Evolutionary conservation across 2,329 filamentous ascomycete genomes (phyloP), one percentile per base, ranked within the genome.

Genomic region (Xylariaceae sp.): DNA sequence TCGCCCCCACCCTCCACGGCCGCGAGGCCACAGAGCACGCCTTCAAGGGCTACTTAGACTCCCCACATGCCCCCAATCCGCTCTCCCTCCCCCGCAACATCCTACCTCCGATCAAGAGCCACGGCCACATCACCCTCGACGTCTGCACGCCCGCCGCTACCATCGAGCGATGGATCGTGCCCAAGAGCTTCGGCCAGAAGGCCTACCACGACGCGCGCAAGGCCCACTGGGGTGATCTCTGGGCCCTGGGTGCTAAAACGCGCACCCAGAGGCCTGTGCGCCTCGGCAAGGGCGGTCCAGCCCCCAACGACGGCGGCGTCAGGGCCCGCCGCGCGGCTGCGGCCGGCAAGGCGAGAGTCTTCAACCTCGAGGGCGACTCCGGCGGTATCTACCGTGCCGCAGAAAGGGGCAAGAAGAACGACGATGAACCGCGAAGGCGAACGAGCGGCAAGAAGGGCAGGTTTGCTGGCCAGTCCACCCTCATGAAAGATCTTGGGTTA

Each of bases 171-270:
- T 99, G 94, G 94, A 94, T 87, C 0, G 86, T 99, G 0, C 89
- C 92, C 1, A 85, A 85, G 63, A 90, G 85, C 56, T 94, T 86
- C 72, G 86, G 86, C 69, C 85, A 81, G 64, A 84, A 87, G 64
- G 91, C 91, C 0, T 97, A 92, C 73, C 89, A 88, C 64, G 94
- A 97, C 68, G 94, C 94, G 37, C 84, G 94, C 58, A 99, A 99
- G 73, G 81, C 87, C 0, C 75, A 75, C 51, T 97, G 92, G 94
- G 94, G 94, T 40, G 94, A 97, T 69, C 76, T 97, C 7, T 99
- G 94, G 94, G 91, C 92, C 0, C 77, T 97, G 0, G 94, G 94
- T 0, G 92, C 91, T 27, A 97, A 97, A 78, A 95, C 90, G 0
- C 80, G 90, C 9, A 80, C 87, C 3, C 67, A 72, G 2, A 76